Evolutionary conservation across 495 filamentous ascomycete species (phyloP).

Genomic region (Penicillium angulare): DNA sequence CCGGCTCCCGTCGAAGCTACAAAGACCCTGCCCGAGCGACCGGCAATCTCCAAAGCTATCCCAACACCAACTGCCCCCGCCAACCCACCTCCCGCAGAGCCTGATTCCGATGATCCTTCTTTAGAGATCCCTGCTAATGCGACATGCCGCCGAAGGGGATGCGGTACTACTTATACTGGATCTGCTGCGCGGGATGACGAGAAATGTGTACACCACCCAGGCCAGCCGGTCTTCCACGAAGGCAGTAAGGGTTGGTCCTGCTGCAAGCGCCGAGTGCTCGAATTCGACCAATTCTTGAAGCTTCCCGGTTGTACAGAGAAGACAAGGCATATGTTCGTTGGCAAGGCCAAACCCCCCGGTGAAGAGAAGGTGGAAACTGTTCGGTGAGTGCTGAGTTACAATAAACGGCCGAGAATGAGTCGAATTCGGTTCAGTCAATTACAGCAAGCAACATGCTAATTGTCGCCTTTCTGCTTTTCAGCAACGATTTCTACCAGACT

Average conservation of each 20-base stretch:
- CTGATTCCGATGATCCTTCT: slow-evolving; percentile 81
- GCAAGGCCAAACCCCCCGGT: slow-evolving; percentile 62
- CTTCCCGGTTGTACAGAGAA: slow-evolving; percentile 87
- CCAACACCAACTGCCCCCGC: slow-evolving; percentile 55
- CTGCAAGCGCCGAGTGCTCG: slow-evolving; percentile 91
- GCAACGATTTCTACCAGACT: slow-evolving; percentile 96
- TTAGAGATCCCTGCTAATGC: slow-evolving; percentile 68
- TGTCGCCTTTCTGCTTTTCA: slow-evolving; percentile 20
- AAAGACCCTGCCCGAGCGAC: slow-evolving; percentile 26
- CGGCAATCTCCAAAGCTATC: slow-evolving; percentile 47
- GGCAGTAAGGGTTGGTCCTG: slow-evolving; percentile 96
- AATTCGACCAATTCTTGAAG: slow-evolving; percentile 97
- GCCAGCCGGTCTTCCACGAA: slow-evolving; percentile 90
- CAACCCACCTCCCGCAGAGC: slow-evolving; percentile 68
- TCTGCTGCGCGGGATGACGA: slow-evolving; percentile 64
- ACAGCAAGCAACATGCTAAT: too few species aligned
- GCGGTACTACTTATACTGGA: slow-evolving; percentile 61
- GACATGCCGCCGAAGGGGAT: slow-evolving; percentile 75
- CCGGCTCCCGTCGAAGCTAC: slow-evolving; percentile 20
- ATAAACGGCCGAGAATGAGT: too few species aligned
- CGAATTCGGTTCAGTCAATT: too few species aligned
- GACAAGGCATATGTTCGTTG: slow-evolving; percentile 80
- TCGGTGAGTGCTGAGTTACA: too few species aligned
- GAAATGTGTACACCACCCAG: slow-evolving; percentile 82
- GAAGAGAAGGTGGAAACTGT: slow-evolving; percentile 64